Conservation (phyloP, 1,284 basidiomycete species). For the Apiotrichum laibachii region DNA sequence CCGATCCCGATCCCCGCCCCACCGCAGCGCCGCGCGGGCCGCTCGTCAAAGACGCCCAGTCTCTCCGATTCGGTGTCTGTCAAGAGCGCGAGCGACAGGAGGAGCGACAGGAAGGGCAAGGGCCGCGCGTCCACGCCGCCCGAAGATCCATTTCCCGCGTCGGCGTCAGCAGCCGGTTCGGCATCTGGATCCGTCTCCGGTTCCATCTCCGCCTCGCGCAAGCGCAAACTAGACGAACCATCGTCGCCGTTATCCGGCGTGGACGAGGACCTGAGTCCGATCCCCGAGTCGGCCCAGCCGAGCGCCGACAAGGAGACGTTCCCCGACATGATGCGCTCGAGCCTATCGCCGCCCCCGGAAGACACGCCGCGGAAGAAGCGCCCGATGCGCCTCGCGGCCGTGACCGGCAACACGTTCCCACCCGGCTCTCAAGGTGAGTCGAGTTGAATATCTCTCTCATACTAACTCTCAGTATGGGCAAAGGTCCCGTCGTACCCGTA, state of each 20-base stretch:
- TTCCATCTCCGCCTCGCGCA: conserved; percentile 5
- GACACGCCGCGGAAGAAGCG: conserved; percentile 8
- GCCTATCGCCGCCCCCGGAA: conserved; percentile 9
- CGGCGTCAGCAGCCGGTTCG: no score
- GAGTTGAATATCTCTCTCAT: background rate
- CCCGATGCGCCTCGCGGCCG: conserved; percentile 1
- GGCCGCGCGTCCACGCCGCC: background rate
- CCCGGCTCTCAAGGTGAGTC: conserved; percentile 45
- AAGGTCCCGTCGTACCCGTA: conserved; percentile 46
- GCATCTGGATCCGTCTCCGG: no score
- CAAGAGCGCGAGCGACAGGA: background rate
- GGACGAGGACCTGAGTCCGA: conserved; percentile 11
- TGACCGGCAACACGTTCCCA: conserved; percentile 27
- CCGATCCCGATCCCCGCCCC: background rate
- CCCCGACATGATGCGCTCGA: conserved; percentile 1
- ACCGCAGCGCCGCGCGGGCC: conserved; percentile 7
- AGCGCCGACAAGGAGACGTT: background rate
- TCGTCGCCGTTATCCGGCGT: background rate
- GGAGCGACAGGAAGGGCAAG: conserved; percentile 1
- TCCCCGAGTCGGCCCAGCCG: conserved; percentile 9
- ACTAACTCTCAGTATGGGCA: conserved; percentile 43
- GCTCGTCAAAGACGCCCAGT: background rate
- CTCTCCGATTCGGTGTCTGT: background rate
- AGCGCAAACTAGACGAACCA: conserved; percentile 12
- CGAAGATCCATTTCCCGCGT: background rate